A percentile compares a stretch with the other conserved stretches of the same genome.
Conservation (phyloP, 768 basidiomycete genomes). For the Daedaleopsis nitida region DNA sequence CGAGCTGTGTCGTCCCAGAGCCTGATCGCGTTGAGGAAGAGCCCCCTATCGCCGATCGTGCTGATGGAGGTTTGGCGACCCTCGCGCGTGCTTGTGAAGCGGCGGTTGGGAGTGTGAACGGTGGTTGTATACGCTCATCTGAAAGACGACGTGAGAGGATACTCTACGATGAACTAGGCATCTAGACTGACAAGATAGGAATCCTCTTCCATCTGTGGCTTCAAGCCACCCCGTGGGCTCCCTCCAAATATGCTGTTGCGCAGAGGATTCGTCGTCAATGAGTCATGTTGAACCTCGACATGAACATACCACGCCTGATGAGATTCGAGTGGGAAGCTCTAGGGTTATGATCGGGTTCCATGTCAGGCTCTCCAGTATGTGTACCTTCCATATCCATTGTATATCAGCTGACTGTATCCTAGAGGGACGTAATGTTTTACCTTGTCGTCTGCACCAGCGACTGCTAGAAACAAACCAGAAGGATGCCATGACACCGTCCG, state of each 20-base stretch:
- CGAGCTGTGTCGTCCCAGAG: constrained; percentile 55
- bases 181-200: constrained; percentile 71
- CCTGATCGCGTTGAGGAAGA: neutral
- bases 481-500: constrained; percentile 85
- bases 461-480: constrained; percentile 75
- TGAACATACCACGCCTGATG: constrained; percentile 54
- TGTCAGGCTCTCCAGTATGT: constrained; percentile 73
- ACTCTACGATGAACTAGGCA: neutral
- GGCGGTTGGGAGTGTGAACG: constrained; percentile 50
- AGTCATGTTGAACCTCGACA: neutral
- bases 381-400: constrained; percentile 49
- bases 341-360: constrained; percentile 72
- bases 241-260: constrained; percentile 72
- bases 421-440: constrained; percentile 34
- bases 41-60: constrained; percentile 28
- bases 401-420: neutral
- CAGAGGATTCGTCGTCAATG: no score
- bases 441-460: constrained; percentile 90
- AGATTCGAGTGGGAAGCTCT: constrained; percentile 60
- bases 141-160: constrained; percentile 27
- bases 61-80: constrained; percentile 32
- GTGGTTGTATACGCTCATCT: constrained; percentile 70
- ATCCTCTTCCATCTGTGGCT: constrained; percentile 81
- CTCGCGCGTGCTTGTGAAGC: constrained; percentile 58
- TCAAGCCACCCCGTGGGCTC: constrained; percentile 87